These are phyloP conservation scores for Pleurotus pulmonarius DNA, from an alignment of 768 basidiomycete genomes.

Conservation along the genomic window DNA sequence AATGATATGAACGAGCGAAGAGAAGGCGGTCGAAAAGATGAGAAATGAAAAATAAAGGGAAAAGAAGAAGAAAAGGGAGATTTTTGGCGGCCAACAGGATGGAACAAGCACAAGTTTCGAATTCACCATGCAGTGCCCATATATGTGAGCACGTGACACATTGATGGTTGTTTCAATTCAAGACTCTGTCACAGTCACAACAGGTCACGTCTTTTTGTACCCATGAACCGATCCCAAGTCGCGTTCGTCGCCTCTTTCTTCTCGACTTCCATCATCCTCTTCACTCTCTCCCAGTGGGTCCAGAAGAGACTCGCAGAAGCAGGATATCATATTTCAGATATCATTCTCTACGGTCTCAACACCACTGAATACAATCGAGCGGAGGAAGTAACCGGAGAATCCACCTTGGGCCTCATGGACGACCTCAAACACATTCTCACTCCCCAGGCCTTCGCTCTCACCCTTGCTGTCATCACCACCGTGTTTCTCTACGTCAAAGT, in stretches of 20 bases:
- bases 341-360: conserved; percentile 63
- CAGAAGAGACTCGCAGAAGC: conserved; percentile 40
- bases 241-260: conserved; percentile 54
- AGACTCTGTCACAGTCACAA: conserved; percentile 1
- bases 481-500: conserved; percentile 54
- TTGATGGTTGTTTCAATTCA: conserved; percentile 9
- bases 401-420: conserved; percentile 1
- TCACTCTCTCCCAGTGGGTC: conserved; percentile 38
- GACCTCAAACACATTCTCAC: conserved; percentile 1
- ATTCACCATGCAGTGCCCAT: not conserved
- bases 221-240: conserved; percentile 53
- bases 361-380: conserved; percentile 12
- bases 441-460: conserved; percentile 45
- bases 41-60: conserved; percentile 16
- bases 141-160: conserved; percentile 7
- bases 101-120: conserved; percentile 5
- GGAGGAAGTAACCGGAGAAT: conserved; percentile 9
- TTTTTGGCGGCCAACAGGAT: not conserved
- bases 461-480: conserved; percentile 44
- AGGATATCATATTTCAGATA: conserved; percentile 52
- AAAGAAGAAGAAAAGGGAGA: conserved; percentile 14
- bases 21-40: not conserved
- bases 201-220: no score
- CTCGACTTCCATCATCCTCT: conserved; percentile 42
- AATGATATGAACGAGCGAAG: conserved; percentile 3